Evolutionary conservation across 768 basidiomycete species (phyloP), one percentile per base, ranked within the genome.

Genomic region (Terana coerulea): DNA sequence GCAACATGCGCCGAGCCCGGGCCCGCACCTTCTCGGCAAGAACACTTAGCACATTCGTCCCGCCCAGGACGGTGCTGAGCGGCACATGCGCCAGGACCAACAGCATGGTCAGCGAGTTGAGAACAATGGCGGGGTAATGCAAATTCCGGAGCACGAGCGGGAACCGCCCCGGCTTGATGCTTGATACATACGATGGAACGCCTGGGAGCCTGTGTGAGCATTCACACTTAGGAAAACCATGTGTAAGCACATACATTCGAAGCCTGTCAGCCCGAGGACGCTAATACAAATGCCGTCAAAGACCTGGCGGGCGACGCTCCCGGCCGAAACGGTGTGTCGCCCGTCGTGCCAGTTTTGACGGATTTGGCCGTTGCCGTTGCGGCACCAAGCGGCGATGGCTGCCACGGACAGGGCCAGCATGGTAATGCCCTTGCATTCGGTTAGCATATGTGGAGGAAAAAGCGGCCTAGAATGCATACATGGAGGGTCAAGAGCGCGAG

Each of bases 281-380:
- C 83, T 79, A 3, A 91, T 69, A 57, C 86, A 88, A 24, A 85
- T 70, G 0, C 88, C 88, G 53, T 81, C 71, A 63, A 80, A 90
- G 7, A 83, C 68, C 35, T 85, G 75, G 21, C 62, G 71, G 0
- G 72, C 62, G 26, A 79, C 62, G 3, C 59, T 61, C 3, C 55
- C 46, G 0, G 69, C 51, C 3, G 73, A 67, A n/a, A 57, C 46
- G 7, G 54, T 60, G 59, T 66, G 55, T 4, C 66, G 54, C 1
- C 73, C 72, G 30, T 52, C 48, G 3, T 63, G 47, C 86, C 86
- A 88, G 88, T 46, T 46, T 11, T n/a, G n/a, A n/a, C 15, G 63
- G 12, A 89, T 66, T 35, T 78, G 76, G 0, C 49, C 54, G 24
- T 66, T 75, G 1, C 86, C 87, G 1, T 60, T 62, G 10, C 67